A percentile compares a stretch with the other conserved stretches of the same genome.
phyloP scores from a whole-genome alignment of 1,284 basidiomycete genomes.

The Nidula niveotomentosa region DNA sequence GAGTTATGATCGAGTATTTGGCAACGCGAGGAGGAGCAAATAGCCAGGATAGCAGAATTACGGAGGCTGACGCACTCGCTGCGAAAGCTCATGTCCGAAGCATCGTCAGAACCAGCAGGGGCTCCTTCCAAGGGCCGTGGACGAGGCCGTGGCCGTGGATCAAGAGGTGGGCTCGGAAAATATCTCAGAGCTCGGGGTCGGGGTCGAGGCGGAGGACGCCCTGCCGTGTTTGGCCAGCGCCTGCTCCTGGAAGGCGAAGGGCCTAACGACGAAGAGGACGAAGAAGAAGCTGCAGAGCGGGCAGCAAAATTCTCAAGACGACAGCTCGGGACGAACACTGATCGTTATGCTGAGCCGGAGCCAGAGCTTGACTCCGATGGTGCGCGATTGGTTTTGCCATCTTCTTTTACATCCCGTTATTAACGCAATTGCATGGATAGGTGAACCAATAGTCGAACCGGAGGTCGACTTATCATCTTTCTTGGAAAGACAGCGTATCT shows the following conservation, averaged over 20 bases:
- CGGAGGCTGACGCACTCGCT: background rate
- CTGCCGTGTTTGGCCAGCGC: constrained; percentile 60
- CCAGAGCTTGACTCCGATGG: constrained; percentile 69
- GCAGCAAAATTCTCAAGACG: constrained; percentile 53
- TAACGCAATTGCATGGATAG: constrained; percentile 26
- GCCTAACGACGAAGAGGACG: constrained; percentile 40
- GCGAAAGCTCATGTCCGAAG: constrained; percentile 1
- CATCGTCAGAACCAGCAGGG: background rate
- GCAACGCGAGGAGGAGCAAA: no score
- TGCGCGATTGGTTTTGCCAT: constrained; percentile 23
- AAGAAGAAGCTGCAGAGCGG: constrained; percentile 47
- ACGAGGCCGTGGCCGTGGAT: constrained; percentile 48
- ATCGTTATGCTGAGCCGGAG: constrained; percentile 69
- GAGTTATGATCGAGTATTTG: no score
- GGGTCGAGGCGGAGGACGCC: constrained; percentile 55
- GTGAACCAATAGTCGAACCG: constrained; percentile 66
- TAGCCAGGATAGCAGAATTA: no score
- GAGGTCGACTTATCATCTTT: constrained; percentile 73
- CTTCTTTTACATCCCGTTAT: background rate
- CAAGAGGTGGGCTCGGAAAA: constrained; percentile 70
- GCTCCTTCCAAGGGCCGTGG: constrained; percentile 17
- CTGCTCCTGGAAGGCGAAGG: constrained; percentile 60
- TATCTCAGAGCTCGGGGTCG: constrained; percentile 68
- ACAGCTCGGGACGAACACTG: constrained; percentile 63
- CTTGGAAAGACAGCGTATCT: constrained; percentile 57